phyloP scores from a whole-genome alignment of 805 yeast species.

The Pichia occidentalis region DNA sequence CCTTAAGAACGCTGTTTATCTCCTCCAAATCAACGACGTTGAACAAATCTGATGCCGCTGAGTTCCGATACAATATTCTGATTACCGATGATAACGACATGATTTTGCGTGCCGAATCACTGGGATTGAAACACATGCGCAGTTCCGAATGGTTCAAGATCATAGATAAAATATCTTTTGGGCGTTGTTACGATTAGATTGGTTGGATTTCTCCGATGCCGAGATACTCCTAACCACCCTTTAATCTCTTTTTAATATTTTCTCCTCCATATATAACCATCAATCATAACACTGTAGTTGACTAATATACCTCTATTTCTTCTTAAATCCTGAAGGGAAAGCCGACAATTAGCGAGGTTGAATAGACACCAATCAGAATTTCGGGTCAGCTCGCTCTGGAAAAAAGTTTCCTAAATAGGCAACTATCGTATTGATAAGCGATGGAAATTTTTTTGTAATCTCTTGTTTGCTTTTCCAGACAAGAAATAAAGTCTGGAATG shows the following conservation, averaged over 20 bases:
- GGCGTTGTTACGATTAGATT: constrained; percentile 44
- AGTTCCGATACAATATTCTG: constrained; percentile 51
- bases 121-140: constrained; percentile 49
- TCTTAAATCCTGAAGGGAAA: too few species aligned
- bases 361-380: too few species aligned
- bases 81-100: constrained; percentile 72
- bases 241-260: constrained; percentile 2
- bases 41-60: constrained; percentile 31
- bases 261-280: constrained; percentile 2
- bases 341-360: too few species aligned
- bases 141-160: constrained; percentile 55
- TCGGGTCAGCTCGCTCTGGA: constrained; percentile 4
- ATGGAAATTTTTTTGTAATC: too few species aligned
- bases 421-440: not conserved
- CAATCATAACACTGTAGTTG: too few species aligned
- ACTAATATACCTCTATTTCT: too few species aligned
- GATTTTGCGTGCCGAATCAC: constrained; percentile 56
- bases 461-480: too few species aligned
- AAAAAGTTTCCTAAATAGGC: not conserved
- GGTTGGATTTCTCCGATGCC: too few species aligned
- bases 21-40: constrained; percentile 18
- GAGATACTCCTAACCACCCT: not conserved
- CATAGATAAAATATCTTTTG: constrained; percentile 40
- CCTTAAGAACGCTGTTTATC: constrained; percentile 8
- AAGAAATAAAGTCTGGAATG: too few species aligned